These are phyloP conservation scores for Neospora caninum DNA, from an alignment of 169 alveolate species.

Conservation along the genomic window DNA sequence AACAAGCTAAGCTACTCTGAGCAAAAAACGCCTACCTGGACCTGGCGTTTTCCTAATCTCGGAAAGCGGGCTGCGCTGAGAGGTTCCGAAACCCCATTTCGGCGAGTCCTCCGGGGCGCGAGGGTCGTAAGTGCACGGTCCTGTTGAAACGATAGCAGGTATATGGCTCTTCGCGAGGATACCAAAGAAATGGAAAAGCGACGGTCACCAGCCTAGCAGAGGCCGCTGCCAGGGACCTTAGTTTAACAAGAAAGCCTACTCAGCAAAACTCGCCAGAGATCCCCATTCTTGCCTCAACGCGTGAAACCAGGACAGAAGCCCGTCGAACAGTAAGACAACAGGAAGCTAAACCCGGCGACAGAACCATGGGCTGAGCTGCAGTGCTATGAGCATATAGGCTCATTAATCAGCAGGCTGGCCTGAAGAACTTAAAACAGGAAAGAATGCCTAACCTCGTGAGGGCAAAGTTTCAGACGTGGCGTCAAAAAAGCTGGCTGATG, in stretches of 20 bases:
- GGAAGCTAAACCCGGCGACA: not conserved
- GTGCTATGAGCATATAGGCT: not conserved
- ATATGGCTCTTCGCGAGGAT: not conserved
- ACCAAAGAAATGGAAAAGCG: not conserved
- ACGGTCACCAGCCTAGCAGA: not conserved
- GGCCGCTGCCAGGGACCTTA: no score
- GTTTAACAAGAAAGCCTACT: no score
- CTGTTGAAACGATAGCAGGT: not conserved
- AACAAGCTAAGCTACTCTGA: no score
- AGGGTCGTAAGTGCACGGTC: conserved; percentile 43
- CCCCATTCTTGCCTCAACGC: no score
- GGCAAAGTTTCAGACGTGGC: no score
- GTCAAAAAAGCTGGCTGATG: no score
- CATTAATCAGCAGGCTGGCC: not conserved
- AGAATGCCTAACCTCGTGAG: no score
- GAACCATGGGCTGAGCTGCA: not conserved
- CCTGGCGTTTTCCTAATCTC: conserved; percentile 3
- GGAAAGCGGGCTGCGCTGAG: conserved; percentile 33
- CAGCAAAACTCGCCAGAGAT: no score
- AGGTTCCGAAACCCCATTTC: conserved; percentile 38
- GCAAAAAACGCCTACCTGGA: not conserved
- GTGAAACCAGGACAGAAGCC: not conserved
- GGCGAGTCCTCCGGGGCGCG: not conserved
- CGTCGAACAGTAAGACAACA: not conserved
- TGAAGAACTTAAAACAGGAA: no score